Evolutionary conservation across 352 stramenopile species (phyloP).

Genomic region (Globisporangium carolinianum): DNA sequence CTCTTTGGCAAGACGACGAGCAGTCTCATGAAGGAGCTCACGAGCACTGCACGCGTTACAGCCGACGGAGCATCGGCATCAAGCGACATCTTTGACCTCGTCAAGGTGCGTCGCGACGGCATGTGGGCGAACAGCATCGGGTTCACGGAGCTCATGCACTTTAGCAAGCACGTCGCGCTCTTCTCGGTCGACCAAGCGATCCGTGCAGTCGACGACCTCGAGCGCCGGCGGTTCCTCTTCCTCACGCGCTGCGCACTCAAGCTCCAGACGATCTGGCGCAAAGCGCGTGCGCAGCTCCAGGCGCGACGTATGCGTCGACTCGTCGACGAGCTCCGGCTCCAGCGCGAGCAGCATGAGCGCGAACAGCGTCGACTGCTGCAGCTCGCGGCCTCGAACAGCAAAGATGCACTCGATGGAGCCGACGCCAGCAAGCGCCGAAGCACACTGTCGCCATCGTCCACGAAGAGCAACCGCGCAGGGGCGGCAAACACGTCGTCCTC

Average conservation of each 20-base stretch:
- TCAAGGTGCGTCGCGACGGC: slow-evolving; percentile 19
- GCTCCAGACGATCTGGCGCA: slow-evolving; percentile 55
- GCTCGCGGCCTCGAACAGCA: slow-evolving; percentile 2
- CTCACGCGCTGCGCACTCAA: slow-evolving; percentile 45
- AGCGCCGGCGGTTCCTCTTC: slow-evolving; percentile 41
- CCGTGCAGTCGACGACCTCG: slow-evolving; percentile 44
- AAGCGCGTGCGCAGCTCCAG: slow-evolving; percentile 31
- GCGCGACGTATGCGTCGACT: slow-evolving; percentile 31
- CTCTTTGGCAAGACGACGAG: slow-evolving; percentile 55
- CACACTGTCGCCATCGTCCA: slow-evolving; percentile 9
- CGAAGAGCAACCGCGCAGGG: slow-evolving; percentile 5
- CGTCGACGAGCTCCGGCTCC: slow-evolving; percentile 33
- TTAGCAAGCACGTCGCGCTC: slow-evolving; percentile 59
- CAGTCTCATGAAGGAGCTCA: slow-evolving; percentile 41
- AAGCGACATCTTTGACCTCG: slow-evolving; percentile 35
- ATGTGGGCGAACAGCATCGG: slow-evolving; percentile 28
- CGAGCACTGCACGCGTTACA: slow-evolving; percentile 3
- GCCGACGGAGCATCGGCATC: neutral
- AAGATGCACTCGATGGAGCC: too few relatives aligned
- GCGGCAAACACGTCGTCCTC: slow-evolving; percentile 5
- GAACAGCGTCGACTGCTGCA: slow-evolving; percentile 7
- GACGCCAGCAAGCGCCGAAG: slow-evolving; percentile 4
- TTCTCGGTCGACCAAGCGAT: slow-evolving; percentile 63
- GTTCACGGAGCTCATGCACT: slow-evolving; percentile 55
- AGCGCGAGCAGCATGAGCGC: slow-evolving; percentile 28